Evolutionary conservation across 1,139 yeast genomes (phyloP).

Genomic region (Candida frijolesensis): DNA sequence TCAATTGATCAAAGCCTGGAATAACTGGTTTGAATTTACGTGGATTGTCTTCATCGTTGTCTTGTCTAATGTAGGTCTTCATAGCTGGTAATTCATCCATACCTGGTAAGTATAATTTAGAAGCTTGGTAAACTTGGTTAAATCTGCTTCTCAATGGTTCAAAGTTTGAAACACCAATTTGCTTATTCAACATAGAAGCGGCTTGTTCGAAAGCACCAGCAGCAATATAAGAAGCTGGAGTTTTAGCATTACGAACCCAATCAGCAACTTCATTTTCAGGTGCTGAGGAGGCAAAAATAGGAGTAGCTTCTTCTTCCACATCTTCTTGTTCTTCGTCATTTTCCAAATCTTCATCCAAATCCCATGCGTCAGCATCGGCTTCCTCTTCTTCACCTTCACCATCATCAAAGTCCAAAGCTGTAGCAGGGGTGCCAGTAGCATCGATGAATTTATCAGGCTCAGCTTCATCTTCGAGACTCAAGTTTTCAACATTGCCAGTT

Average conservation of each 20-base stretch:
- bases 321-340: slow-evolving; percentile 49
- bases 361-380: slow-evolving; percentile 59
- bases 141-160: slow-evolving; percentile 86
- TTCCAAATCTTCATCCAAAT: slow-evolving; percentile 42
- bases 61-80: slow-evolving; percentile 66
- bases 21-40: slow-evolving; percentile 61
- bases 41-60: slow-evolving; percentile 60
- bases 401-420: slow-evolving; percentile 33
- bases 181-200: slow-evolving; percentile 86
- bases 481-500: slow-evolving; percentile 71
- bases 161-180: slow-evolving; percentile 81
- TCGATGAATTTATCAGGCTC: slow-evolving; percentile 20
- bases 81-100: slow-evolving; percentile 71
- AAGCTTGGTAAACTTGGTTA: slow-evolving; percentile 78
- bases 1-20: slow-evolving; percentile 76
- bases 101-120: slow-evolving; percentile 76
- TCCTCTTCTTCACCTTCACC: slow-evolving; percentile 51
- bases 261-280: slow-evolving; percentile 62
- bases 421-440: slow-evolving; percentile 8
- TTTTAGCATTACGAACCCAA: slow-evolving; percentile 89
- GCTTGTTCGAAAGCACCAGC: slow-evolving; percentile 98
- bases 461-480: slow-evolving; percentile 51
- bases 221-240: slow-evolving; percentile 92
- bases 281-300: slow-evolving; percentile 32
- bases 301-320: slow-evolving; percentile 24